A percentile compares a stretch with the other conserved stretches of the same genome.
Conservation (phyloP, 179 eudicot genomes). For the Actinidia chinensis region DNA sequence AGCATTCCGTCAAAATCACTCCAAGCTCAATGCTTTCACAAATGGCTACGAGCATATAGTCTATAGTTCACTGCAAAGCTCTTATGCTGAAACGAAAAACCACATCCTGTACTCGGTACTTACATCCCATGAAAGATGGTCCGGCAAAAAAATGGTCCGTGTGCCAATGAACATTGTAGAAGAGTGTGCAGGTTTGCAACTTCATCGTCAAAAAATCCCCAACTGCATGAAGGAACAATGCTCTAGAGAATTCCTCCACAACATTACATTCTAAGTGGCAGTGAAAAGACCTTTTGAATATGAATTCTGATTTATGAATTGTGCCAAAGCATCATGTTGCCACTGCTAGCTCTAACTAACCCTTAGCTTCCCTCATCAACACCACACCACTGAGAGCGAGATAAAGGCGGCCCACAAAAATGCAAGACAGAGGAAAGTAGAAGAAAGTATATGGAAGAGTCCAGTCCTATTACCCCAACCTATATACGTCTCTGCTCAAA, state of each 20-base stretch:
- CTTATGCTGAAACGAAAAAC: conserved; percentile 89
- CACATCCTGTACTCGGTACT: conserved; percentile 95
- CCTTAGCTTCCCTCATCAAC: conserved; percentile 52
- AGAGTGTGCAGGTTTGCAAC: conserved; percentile 70
- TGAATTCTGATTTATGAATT: conserved; percentile 76
- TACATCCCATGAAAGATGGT: conserved; percentile 97
- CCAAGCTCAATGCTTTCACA: conserved; percentile 96
- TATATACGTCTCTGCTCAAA: conserved; percentile 87
- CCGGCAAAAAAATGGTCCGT: conserved; percentile 76
- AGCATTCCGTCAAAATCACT: conserved; percentile 73
- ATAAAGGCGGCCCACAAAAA: conserved; percentile 92
- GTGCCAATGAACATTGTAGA: conserved; percentile 91
- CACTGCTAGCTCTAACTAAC: too few species aligned
- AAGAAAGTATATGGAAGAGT: conserved; percentile 97
- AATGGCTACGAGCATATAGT: conserved; percentile 88
- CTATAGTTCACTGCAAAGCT: conserved; percentile 84
- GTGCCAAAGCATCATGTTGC: conserved; percentile 61
- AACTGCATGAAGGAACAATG: conserved; percentile 77
- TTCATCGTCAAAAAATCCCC: conserved; percentile 94
- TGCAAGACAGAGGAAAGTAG: conserved; percentile 68
- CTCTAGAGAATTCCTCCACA: conserved; percentile 88
- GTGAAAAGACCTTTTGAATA: conserved; percentile 89
- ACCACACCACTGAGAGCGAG: conserved; percentile 90
- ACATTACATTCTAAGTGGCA: conserved; percentile 94
- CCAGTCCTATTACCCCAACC: conserved; percentile 92